phyloP scores from a whole-genome alignment of 2,329 filamentous ascomycete genomes.

The Celoporthe dispersa region DNA sequence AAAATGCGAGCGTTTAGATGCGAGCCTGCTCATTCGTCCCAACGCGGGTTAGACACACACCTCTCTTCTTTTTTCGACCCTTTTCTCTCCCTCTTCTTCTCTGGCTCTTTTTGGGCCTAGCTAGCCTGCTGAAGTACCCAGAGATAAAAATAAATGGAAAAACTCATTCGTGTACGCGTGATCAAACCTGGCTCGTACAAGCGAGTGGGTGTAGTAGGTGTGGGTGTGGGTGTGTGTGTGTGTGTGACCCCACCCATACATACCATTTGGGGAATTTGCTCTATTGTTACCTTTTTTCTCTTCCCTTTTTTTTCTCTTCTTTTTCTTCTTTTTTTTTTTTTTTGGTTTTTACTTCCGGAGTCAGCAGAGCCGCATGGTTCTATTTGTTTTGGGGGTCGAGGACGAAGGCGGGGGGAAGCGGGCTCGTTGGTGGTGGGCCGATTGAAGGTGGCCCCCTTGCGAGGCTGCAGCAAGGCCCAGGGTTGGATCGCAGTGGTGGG shows the following conservation, averaged over 20 bases:
- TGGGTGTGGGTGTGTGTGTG: no score
- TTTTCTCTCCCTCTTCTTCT: background rate
- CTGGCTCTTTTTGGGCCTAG: background rate
- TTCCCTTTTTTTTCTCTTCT: no score
- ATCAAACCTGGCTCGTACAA: background rate
- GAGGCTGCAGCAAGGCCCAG: background rate
- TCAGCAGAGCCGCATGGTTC: slow-evolving; percentile 1
- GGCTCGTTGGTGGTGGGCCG: background rate
- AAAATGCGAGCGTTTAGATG: background rate
- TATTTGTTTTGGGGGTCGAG: background rate
- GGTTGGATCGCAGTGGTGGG: background rate
- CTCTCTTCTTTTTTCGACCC: background rate
- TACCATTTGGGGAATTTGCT: background rate
- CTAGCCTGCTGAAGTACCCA: no score
- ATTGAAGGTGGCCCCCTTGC: background rate
- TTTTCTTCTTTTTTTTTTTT: background rate
- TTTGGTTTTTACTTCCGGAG: no score
- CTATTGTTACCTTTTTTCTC: background rate
- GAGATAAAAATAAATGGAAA: background rate
- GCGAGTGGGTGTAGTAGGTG: background rate
- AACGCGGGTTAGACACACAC: background rate
- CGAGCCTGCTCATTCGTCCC: background rate
- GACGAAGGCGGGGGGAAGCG: background rate
- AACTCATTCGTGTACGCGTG: background rate
- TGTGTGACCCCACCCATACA: background rate